phyloP scores from a whole-genome alignment of 1,284 basidiomycete species.

The Hypsizygus ulmarius region DNA sequence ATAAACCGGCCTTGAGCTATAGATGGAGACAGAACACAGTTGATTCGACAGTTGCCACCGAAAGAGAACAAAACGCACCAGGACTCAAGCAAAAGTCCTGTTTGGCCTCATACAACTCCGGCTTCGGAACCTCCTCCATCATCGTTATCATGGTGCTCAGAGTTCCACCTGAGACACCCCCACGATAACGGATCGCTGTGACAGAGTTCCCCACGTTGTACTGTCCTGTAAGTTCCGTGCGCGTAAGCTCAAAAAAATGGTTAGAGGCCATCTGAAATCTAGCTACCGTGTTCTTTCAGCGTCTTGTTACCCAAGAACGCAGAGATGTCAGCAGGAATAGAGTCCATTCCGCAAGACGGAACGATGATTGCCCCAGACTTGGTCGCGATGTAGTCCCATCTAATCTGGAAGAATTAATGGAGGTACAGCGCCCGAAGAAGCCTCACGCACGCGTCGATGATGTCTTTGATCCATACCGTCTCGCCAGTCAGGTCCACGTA shows the following conservation, averaged over 20 bases:
- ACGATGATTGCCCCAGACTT: slow-evolving; percentile 69
- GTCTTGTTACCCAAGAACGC: slow-evolving; percentile 53
- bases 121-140: slow-evolving; percentile 47
- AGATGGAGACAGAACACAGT: background rate
- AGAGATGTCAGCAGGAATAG: slow-evolving; percentile 65
- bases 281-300: slow-evolving; percentile 31
- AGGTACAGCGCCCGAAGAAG: background rate
- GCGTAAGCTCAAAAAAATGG: background rate
- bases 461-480: slow-evolving; percentile 35
- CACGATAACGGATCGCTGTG: slow-evolving; percentile 50
- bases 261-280: background rate
- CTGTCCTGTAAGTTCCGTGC: slow-evolving; percentile 9
- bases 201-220: slow-evolving; percentile 33
- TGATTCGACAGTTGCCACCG: slow-evolving; percentile 1
- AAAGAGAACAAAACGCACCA: slow-evolving; percentile 34
- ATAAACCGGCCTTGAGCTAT: slow-evolving; percentile 42
- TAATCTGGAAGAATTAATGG: slow-evolving; percentile 13
- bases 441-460: slow-evolving; percentile 36
- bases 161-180: slow-evolving; percentile 72
- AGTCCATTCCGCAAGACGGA: slow-evolving; percentile 71
- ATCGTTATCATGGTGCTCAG: slow-evolving; percentile 50
- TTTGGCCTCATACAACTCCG: slow-evolving; percentile 32
- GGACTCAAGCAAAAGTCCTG: slow-evolving; percentile 57
- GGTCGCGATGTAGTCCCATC: slow-evolving; percentile 64
- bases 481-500: slow-evolving; percentile 48